Conservation (phyloP, 495 filamentous ascomycete genomes). For the Glarea lozoyensis region DNA sequence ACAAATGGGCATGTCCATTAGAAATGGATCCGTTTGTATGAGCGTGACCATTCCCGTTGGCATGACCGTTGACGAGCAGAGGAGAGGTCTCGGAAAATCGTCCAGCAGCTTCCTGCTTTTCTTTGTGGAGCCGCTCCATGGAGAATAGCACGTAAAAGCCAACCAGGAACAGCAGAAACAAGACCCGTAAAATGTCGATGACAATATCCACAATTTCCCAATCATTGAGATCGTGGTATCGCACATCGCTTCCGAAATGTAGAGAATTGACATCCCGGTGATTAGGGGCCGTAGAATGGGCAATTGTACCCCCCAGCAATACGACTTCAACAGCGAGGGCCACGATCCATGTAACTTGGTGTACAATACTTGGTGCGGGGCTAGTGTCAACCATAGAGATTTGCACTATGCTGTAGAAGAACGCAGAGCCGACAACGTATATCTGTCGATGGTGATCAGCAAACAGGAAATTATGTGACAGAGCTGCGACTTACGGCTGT, state of each 20-base stretch:
- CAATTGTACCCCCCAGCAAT: constrained; percentile 54
- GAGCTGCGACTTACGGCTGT: constrained; percentile 58
- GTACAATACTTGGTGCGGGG: constrained; percentile 61
- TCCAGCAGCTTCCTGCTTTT: constrained; percentile 8
- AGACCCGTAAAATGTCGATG: constrained; percentile 48
- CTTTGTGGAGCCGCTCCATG: constrained; percentile 23
- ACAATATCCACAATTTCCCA: constrained; percentile 60
- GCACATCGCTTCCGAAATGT: constrained; percentile 27
- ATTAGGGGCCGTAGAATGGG: constrained; percentile 47
- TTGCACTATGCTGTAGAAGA: constrained; percentile 50
- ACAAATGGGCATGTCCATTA: neutral
- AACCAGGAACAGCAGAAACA: constrained; percentile 49
- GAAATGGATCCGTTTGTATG: constrained; percentile 11
- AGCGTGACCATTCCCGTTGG: constrained; percentile 23
- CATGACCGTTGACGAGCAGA: constrained; percentile 16
- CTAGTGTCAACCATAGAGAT: constrained; percentile 74
- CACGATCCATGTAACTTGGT: constrained; percentile 66
- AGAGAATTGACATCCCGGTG: constrained; percentile 46
- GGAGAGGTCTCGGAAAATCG: constrained; percentile 11
- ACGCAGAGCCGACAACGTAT: constrained; percentile 63
- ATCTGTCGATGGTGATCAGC: constrained; percentile 43
- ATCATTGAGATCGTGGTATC: constrained; percentile 29
- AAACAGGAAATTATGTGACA: neutral
- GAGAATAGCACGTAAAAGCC: constrained; percentile 49
- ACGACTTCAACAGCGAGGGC: constrained; percentile 58